Conservation (phyloP, 2,329 filamentous ascomycete genomes). For the Rhinocladiella mackenziei region DNA sequence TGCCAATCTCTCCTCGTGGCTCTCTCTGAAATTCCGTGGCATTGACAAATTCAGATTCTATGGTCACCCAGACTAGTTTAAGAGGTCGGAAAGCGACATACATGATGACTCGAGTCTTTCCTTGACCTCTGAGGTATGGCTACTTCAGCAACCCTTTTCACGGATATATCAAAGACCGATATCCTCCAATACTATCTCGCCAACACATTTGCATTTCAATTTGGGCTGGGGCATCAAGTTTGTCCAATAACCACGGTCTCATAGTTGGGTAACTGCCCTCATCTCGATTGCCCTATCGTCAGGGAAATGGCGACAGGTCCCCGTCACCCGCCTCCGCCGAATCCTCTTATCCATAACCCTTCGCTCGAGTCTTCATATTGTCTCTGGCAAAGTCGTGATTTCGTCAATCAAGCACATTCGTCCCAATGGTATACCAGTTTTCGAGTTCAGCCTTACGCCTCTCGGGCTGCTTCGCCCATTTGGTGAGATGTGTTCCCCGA, state of each 20-base stretch:
- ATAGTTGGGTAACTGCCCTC: slow-evolving; percentile 5
- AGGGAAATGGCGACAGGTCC: slow-evolving; percentile 17
- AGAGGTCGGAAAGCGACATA: slow-evolving; percentile 19
- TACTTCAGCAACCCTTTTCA: not conserved
- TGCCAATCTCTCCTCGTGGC: slow-evolving; percentile 9
- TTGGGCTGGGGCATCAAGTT: slow-evolving; percentile 20
- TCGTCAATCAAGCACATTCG: slow-evolving; percentile 11
- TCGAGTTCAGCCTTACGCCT: not conserved
- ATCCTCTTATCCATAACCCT: slow-evolving; percentile 6
- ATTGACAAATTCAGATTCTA: too few relatives aligned
- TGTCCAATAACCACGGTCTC: slow-evolving; percentile 6
- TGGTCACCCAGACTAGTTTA: too few relatives aligned
- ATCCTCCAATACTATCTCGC: slow-evolving; percentile 18
- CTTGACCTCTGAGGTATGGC: slow-evolving; percentile 10
- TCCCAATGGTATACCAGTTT: slow-evolving; percentile 17
- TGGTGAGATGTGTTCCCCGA: not conserved
- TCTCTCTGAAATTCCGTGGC: slow-evolving; percentile 3
- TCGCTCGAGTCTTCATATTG: slow-evolving; percentile 23
- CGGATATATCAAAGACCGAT: slow-evolving; percentile 16
- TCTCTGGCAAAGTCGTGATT: slow-evolving; percentile 24
- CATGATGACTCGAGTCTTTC: slow-evolving; percentile 2
- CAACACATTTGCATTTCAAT: slow-evolving; percentile 24
- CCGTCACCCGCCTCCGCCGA: slow-evolving; percentile 9
- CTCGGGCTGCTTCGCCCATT: not conserved
- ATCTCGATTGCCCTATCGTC: not conserved